Percentiles rank a stretch among this genome's conserved stretches.
phyloP scores from a whole-genome alignment of 495 filamentous ascomycete species.

The Clavariopsis aquatica region DNA sequence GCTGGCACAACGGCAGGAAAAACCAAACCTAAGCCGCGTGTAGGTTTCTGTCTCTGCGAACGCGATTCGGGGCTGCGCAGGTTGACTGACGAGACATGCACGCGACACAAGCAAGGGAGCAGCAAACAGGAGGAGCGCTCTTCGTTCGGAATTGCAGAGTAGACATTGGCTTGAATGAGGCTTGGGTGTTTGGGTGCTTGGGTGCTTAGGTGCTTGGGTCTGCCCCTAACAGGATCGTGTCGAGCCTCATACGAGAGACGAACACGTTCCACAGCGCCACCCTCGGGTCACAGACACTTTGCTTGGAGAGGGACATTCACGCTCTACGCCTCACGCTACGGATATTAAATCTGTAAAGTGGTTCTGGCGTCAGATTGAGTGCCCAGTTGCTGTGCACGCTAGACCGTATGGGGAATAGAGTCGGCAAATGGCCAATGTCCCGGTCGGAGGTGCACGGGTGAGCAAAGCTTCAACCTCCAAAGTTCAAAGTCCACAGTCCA shows the following conservation, averaged over 20 bases:
- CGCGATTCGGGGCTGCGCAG: background rate
- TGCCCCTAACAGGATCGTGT: too few relatives aligned
- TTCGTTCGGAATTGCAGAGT: too few relatives aligned
- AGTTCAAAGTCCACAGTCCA: background rate
- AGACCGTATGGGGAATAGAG: background rate
- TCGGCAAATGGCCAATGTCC: slow-evolving; percentile 9
- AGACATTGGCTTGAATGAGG: too few relatives aligned
- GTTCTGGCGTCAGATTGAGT: background rate
- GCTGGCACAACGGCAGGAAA: background rate
- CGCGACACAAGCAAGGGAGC: too few relatives aligned
- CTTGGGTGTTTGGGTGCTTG: too few relatives aligned
- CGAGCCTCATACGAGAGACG: too few relatives aligned
- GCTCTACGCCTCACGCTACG: slow-evolving; percentile 7
- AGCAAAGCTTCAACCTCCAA: background rate
- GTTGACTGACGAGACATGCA: background rate
- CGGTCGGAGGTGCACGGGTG: background rate
- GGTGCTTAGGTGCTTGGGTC: too few relatives aligned
- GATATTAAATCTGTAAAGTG: background rate
- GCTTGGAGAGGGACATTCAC: background rate
- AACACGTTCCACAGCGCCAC: background rate
- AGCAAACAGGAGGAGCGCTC: too few relatives aligned
- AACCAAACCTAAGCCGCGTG: background rate
- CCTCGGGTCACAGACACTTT: background rate
- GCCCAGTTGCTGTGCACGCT: slow-evolving; percentile 1
- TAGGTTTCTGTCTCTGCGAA: background rate